phyloP scores from a whole-genome alignment of 805 yeast species.

The Lachancea fermentati region DNA sequence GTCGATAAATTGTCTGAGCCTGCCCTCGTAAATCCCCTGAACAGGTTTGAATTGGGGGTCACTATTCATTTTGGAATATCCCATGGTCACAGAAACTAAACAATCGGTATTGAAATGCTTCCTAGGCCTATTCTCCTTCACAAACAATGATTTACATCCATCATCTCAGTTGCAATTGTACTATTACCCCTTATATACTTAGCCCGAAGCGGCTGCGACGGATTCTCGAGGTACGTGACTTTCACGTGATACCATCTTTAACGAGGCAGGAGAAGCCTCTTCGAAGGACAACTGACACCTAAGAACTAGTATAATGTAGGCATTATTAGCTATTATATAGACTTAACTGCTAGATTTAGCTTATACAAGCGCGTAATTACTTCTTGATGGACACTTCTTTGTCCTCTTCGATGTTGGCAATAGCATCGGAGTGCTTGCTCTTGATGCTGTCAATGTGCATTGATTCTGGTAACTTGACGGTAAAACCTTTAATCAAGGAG shows the following conservation, averaged over 20 bases:
- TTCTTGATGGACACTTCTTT: conserved; percentile 49
- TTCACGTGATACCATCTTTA: too few species aligned
- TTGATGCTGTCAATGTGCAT: conserved; percentile 44
- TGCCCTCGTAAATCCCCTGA: conserved; percentile 48
- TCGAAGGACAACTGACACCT: too few species aligned
- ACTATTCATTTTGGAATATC: conserved; percentile 25
- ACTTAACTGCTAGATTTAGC: too few species aligned
- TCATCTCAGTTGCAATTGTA: too few species aligned
- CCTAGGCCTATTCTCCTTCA: background rate
- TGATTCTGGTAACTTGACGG: conserved; percentile 48
- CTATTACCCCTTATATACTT: too few species aligned
- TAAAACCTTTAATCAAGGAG: conserved; percentile 60
- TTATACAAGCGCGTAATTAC: conserved; percentile 1
- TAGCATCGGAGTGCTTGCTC: conserved; percentile 39
- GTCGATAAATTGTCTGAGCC: conserved; percentile 56
- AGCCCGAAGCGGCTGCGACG: too few species aligned
- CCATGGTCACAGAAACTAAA: conserved; percentile 9
- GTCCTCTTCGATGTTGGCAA: conserved; percentile 62
- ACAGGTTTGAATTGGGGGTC: conserved; percentile 63
- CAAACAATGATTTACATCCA: too few species aligned
- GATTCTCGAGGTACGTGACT: too few species aligned
- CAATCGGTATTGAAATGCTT: background rate
- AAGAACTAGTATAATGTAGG: too few species aligned
- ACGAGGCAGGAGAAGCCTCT: too few species aligned
- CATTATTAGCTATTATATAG: conserved; percentile 1